phyloP scores from a whole-genome alignment of 257 asterid species.

The Eucommia ulmoides region DNA sequence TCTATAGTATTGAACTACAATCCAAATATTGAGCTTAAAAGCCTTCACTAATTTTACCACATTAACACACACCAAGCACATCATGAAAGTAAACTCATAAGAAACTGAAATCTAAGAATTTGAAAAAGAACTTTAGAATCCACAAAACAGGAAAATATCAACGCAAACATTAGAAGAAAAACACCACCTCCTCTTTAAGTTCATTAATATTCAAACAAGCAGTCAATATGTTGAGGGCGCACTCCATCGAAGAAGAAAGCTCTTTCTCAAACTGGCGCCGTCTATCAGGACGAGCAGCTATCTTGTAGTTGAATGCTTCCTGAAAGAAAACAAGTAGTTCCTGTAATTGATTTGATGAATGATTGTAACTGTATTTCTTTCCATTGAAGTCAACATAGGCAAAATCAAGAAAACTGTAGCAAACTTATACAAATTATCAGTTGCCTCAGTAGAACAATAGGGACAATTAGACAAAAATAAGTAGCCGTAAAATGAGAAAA shows the following conservation, averaged over 20 bases:
- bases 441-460: no score
- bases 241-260: constrained; percentile 71
- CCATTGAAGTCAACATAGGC: no score
- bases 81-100: constrained; percentile 4
- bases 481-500: no score
- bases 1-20: no score
- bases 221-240: constrained; percentile 69
- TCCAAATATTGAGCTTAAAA: background rate
- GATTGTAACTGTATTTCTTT: no score
- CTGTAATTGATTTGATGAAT: no score
- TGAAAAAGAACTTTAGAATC: background rate
- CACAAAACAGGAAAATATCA: constrained; percentile 1
- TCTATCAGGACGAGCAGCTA: constrained; percentile 95
- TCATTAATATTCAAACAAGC: constrained; percentile 79
- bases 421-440: no score
- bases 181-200: constrained; percentile 67
- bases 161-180: constrained; percentile 10
- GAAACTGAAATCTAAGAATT: background rate
- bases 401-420: no score
- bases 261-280: constrained; percentile 87
- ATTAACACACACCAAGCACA: background rate
- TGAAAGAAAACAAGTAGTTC: no score
- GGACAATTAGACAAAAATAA: no score
- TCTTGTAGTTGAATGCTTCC: constrained; percentile 95
- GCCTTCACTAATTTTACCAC: background rate